Evolutionary conservation across 768 basidiomycete genomes (phyloP).

Genomic region (Lactarius akahatsu): DNA sequence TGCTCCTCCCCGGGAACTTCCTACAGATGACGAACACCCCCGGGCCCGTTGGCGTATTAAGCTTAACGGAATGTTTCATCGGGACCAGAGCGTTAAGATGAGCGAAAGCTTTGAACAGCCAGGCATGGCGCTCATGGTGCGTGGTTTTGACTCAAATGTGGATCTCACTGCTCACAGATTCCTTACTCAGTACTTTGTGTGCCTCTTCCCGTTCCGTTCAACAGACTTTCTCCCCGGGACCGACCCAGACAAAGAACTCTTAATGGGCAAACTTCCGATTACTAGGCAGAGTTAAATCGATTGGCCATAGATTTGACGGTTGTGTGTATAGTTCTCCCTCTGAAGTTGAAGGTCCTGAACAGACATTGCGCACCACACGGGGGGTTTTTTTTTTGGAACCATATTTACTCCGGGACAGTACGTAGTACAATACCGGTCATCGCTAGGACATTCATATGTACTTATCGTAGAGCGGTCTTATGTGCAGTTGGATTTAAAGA

Average conservation of each 20-base stretch:
- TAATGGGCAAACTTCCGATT: slow-evolving; percentile 8
- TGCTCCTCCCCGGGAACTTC: background rate
- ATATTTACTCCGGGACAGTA: too few relatives aligned
- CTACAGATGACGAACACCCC: background rate
- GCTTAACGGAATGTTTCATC: slow-evolving; percentile 11
- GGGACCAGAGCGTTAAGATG: background rate
- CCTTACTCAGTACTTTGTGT: slow-evolving; percentile 16
- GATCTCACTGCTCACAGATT: background rate
- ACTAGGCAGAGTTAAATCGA: background rate
- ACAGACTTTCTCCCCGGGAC: background rate
- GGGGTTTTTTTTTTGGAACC: background rate
- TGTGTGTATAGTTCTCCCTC: background rate
- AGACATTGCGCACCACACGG: slow-evolving; percentile 3
- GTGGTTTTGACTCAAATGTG: background rate
- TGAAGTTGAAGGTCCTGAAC: background rate
- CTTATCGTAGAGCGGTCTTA: too few relatives aligned
- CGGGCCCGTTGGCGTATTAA: slow-evolving; percentile 13
- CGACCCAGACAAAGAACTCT: background rate
- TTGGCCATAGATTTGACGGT: background rate
- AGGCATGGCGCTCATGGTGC: slow-evolving; percentile 20
- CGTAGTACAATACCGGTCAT: too few relatives aligned
- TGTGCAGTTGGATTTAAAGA: too few relatives aligned
- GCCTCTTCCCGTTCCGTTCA: slow-evolving; percentile 10
- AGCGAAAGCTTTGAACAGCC: slow-evolving; percentile 8
- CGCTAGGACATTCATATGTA: too few relatives aligned